phyloP scores from a whole-genome alignment of 1,284 basidiomycete genomes.

The Ceratobasidium sp. region DNA sequence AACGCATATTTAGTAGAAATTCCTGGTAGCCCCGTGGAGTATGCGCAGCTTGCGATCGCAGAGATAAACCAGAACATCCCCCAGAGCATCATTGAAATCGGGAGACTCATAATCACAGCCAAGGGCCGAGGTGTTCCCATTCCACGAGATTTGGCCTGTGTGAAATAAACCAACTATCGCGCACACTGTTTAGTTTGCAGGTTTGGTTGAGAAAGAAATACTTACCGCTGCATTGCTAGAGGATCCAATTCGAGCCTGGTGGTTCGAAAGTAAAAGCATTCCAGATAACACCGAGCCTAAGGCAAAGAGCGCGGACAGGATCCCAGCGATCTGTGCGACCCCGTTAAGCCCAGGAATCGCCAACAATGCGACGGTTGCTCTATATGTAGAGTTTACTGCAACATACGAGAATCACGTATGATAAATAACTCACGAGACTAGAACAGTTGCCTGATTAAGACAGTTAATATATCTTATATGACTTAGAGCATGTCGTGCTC shows the following conservation, averaged over 20 bases:
- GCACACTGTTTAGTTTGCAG: too few species aligned
- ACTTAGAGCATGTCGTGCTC: background rate
- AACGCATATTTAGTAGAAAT: background rate
- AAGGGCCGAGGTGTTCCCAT: conserved; percentile 3
- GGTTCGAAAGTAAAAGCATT: background rate
- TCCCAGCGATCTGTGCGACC: background rate
- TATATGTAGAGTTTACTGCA: background rate
- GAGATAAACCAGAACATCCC: conserved; percentile 20
- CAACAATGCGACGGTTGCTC: conserved; percentile 6
- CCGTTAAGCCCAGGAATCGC: conserved; percentile 3
- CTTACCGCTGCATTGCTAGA: conserved; percentile 4
- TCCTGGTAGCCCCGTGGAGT: background rate
- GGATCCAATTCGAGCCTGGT: conserved; percentile 3
- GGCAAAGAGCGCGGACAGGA: conserved; percentile 7
- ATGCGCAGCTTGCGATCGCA: background rate
- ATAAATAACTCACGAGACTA: conserved; percentile 16
- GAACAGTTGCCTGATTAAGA: conserved; percentile 1
- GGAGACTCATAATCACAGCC: conserved; percentile 11
- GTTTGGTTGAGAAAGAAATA: too few species aligned
- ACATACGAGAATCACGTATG: background rate
- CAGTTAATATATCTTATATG: background rate
- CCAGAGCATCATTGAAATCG: conserved; percentile 6
- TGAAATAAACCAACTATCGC: background rate
- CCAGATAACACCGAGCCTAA: conserved; percentile 10
- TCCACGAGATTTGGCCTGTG: conserved; percentile 1